Evolutionary conservation across 1,139 yeast genomes (phyloP), one percentile per base, ranked within the genome.

Genomic region (Geotrichum europaeum): DNA sequence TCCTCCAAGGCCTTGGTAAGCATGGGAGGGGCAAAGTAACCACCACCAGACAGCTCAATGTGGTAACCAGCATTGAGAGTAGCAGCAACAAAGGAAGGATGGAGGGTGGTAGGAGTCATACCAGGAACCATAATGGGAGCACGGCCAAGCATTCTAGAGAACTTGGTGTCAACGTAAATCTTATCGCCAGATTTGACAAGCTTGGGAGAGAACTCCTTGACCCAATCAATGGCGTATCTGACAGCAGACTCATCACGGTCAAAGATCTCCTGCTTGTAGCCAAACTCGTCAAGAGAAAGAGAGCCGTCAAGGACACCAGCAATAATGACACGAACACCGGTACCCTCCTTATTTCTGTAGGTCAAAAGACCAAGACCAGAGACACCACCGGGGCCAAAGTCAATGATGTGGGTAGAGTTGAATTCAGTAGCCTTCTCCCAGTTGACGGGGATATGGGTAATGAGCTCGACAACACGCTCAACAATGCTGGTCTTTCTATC

Each of bases 101-200:
- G 87, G 61, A 92, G 97, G 32, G 99, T 94, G 56, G 96, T 85
- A 72, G 99, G 99, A 51, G 99, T 94, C 99, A 94, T 94, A 79
- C 99, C 99, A 56, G 99, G 97, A 68, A 94, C 95, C 87, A 95
- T 87, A 68, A 94, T 79, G 65, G 99, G 99, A 64, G 99, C 94
- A 78, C 92, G 89, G 65, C 98, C 97, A 65, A 94, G 79, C 70
- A 94, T 82, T 75, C 94, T 84, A 62, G 97, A 89, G 77, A 94
- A 91, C 77, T 91, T 91, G 69, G 99, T 95, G 73, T 91, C 96
- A 63, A 94, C 97, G 71, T 79, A 90, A 53, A 72, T 70, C 60
- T 65, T 64, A 56, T 64, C 61, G 68, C 96, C 97, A 55, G 79
- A 74, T 76, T 88, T 88, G 65, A 84, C 85, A 72, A 94, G 84